A percentile compares a stretch with the other conserved stretches of the same genome.
Conservation (phyloP, 805 yeast species). For the Spathaspora hagerdaliae region DNA sequence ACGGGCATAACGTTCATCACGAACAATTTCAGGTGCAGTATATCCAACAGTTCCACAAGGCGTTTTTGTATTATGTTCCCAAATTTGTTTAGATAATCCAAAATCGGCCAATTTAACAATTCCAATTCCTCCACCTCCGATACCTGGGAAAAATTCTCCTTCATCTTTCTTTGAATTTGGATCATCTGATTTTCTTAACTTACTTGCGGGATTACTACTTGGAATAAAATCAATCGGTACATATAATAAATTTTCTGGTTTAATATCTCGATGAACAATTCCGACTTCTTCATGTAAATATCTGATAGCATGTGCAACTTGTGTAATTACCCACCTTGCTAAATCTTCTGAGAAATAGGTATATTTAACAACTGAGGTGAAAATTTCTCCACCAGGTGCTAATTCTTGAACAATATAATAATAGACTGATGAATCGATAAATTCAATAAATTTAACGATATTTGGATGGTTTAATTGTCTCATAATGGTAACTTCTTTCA, state of each 20-base stretch:
- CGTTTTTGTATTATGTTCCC: slow-evolving; percentile 86
- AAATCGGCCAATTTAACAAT: slow-evolving; percentile 67
- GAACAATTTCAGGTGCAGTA: slow-evolving; percentile 97
- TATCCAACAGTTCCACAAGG: slow-evolving; percentile 99
- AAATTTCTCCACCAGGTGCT: slow-evolving; percentile 75
- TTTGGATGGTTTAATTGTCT: too few relatives aligned
- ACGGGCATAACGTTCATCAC: slow-evolving; percentile 87
- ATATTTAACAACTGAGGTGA: slow-evolving; percentile 61
- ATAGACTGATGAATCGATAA: slow-evolving; percentile 56
- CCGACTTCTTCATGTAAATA: slow-evolving; percentile 73
- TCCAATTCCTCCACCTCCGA: slow-evolving; percentile 95
- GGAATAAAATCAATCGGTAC: too few relatives aligned
- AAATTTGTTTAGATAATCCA: slow-evolving; percentile 88
- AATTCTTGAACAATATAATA: slow-evolving; percentile 71
- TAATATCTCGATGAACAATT: slow-evolving; percentile 78
- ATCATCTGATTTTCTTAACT: slow-evolving; percentile 64
- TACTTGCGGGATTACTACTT: slow-evolving; percentile 25
- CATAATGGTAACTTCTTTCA: slow-evolving; percentile 78
- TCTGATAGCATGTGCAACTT: slow-evolving; percentile 60
- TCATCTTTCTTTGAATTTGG: too few relatives aligned
- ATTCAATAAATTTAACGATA: slow-evolving; percentile 61
- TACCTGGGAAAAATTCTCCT: slow-evolving; percentile 62
- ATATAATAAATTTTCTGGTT: too few relatives aligned
- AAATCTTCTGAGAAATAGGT: slow-evolving; percentile 66
- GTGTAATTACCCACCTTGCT: slow-evolving; percentile 58